Evolutionary conservation across 2,329 filamentous ascomycete genomes (phyloP), one percentile per base, ranked within the genome.

Genomic region (Colletotrichum echinochloae): DNA sequence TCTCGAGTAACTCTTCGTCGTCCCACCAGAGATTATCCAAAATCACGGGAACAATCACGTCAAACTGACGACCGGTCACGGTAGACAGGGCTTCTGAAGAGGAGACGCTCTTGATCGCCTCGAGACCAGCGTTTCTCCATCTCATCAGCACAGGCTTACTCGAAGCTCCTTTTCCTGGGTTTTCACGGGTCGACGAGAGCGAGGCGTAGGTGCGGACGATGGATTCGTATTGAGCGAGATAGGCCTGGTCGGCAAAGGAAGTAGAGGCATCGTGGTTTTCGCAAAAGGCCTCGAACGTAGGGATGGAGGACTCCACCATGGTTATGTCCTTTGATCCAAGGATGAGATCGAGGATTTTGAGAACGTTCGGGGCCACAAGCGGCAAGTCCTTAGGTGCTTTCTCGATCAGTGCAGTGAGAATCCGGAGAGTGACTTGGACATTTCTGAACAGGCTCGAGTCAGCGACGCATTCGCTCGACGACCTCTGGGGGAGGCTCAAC

Each of bases 371-470:
- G 57, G 94, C 94, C 79, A 97, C 97, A 61, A 99, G 90, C 61
- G 94, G 93, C 59, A 98, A 89, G 79, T 98, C 95, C 79, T 95
- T 92, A 71, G 94, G 92, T 52, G 94, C 89, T 83, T 98, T 98
- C 79, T 98, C 95, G 81, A 98, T 94, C 76, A 99, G 87, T 55
- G 95, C 94, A 72, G 92, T 91, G 74, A 98, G 87, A 75, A 99
- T 98, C 80, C 97, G 93, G 70, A 99, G 90, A 3, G 95, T 98
- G 74, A 99, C 94, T 80, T 97, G 94, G 68, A 97, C 93, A 84
- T 97, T 97, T 75, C 94, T 96, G 76, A 5, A 46, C 23, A 9
- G 16, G 18, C 2, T 44, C 30, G 14, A 5, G 49, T 71, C 44
- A 71, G 69, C 23, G 16, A 70, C 23, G 8, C 20, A n/a, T 28